Percentiles rank a stretch among this genome's conserved stretches.
Conservation (phyloP, 1,284 basidiomycete genomes). For the Apiotrichum mycotoxinovorans region DNA sequence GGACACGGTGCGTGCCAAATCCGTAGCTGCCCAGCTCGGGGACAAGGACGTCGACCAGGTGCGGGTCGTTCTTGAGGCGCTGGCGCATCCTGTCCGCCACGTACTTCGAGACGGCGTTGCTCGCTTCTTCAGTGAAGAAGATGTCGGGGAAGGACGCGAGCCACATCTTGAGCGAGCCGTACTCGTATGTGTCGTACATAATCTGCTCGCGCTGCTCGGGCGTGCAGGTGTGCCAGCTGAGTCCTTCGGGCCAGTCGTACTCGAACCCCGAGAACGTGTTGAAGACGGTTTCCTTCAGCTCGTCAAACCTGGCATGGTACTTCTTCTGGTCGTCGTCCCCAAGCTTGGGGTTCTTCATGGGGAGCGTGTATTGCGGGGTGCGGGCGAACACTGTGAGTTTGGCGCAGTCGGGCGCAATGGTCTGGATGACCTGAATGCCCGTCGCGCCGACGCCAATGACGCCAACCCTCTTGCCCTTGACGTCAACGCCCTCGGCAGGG, state of each 20-base stretch:
- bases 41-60: conserved; percentile 10
- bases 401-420: conserved; percentile 3
- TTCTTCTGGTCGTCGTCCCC: not conserved
- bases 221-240: not conserved
- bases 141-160: conserved; percentile 14
- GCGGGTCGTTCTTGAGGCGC: conserved; percentile 14
- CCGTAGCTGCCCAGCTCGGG: conserved; percentile 7
- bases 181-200: conserved; percentile 10
- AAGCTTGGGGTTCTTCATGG: conserved; percentile 16
- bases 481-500: conserved; percentile 11
- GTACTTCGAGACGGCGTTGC: conserved; percentile 6
- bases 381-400: conserved; percentile 16
- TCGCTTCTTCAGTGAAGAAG: conserved; percentile 9
- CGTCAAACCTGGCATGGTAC: conserved; percentile 7
- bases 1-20: conserved; percentile 16
- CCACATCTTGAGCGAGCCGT: conserved; percentile 18
- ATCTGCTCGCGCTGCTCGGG: conserved; percentile 6
- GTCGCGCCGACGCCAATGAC: conserved; percentile 13
- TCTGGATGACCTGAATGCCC: conserved; percentile 18
- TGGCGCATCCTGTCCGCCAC: conserved; percentile 10
- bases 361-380: conserved; percentile 14
- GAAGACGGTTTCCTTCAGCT: conserved; percentile 1
- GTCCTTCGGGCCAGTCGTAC: conserved; percentile 5
- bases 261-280: conserved; percentile 11
- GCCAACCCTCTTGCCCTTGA: conserved; percentile 8